These are phyloP conservation scores for Abortiporus biennis DNA, from an alignment of 1,284 basidiomycete genomes.

Conservation along the genomic window DNA sequence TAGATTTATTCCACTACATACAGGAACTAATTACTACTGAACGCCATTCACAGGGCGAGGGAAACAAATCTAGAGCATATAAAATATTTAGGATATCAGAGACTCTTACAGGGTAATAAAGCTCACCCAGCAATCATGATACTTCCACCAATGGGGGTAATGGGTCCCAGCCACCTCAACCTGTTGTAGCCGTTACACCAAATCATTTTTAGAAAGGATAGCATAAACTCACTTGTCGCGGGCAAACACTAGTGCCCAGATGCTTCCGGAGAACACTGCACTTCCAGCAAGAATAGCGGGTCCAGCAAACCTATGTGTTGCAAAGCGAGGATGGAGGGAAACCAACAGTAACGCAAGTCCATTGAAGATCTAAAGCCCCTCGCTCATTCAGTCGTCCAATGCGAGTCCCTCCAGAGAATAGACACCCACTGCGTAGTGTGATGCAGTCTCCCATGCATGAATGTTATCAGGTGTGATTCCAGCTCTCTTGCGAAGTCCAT, in stretches of 20 bases:
- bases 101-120: neutral
- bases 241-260: conserved; percentile 58
- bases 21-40: neutral
- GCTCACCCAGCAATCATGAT: conserved; percentile 77
- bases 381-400: neutral
- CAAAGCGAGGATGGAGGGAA: conserved; percentile 67
- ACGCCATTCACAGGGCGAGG: conserved; percentile 41
- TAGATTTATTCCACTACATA: neutral
- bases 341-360: conserved; percentile 70
- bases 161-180: conserved; percentile 59
- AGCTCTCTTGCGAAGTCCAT: conserved; percentile 45
- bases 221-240: conserved; percentile 40
- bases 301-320: conserved; percentile 60
- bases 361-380: conserved; percentile 57
- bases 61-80: conserved; percentile 40
- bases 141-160: conserved; percentile 72
- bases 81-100: neutral
- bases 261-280: conserved; percentile 66
- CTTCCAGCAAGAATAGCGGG: conserved; percentile 63
- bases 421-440: conserved; percentile 53
- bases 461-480: conserved; percentile 49
- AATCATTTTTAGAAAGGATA: neutral
- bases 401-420: neutral
- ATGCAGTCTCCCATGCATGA: conserved; percentile 56
- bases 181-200: conserved; percentile 25